Evolutionary conservation across 2,329 filamentous ascomycete species (phyloP), one percentile per base, ranked within the genome.

Genomic region (Karstenula rhodostoma): DNA sequence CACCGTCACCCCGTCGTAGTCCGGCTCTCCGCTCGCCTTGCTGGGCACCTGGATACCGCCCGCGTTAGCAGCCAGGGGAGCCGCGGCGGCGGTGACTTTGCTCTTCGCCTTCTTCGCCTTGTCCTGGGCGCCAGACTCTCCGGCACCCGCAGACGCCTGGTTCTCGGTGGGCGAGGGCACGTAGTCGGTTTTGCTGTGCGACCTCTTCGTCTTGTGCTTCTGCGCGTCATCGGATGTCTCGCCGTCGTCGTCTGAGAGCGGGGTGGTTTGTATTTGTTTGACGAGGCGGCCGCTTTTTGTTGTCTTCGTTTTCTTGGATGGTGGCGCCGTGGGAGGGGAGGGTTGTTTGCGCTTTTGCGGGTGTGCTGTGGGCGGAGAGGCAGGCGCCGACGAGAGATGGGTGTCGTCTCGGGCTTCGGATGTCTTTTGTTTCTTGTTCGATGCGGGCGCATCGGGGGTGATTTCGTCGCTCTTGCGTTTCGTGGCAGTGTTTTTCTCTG

Each of bases 1-100:
- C 6, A 50, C 47, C 5, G 33, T 57, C 23, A 57, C 13, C 8
- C n/a, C 17, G 19, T 25, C 37, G 17, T 57, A 57, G 15, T 56
- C 54, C 7, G 53, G 35, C 25, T 33, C 17, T 2, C 43, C 33
- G 13, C 25, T n/a, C 29, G n/a, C 10, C 25, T 17, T 17, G 22
- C 25, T 13, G 6, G 52, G 52, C 13, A 46, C 40, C 46, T 55
- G 52, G 12, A 55, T 44, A 7, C 25, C 9, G 10, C 5, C 5
- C n/a, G 29, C 22, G 40, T n/a, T n/a, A n/a, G 19, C 10, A 40
- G 32, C 49, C 22, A 7, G 5, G n/a, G 17, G 37, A 5, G 37
- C 17, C n/a, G 37, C 13, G 15, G 25, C 9, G 12, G 17, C 46
- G 32, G 25, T 5, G 25, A 15, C 29, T 27, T 48, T 27, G 9